phyloP scores from a whole-genome alignment of 257 asterid species.

The Phtheirospermum japonicum region DNA sequence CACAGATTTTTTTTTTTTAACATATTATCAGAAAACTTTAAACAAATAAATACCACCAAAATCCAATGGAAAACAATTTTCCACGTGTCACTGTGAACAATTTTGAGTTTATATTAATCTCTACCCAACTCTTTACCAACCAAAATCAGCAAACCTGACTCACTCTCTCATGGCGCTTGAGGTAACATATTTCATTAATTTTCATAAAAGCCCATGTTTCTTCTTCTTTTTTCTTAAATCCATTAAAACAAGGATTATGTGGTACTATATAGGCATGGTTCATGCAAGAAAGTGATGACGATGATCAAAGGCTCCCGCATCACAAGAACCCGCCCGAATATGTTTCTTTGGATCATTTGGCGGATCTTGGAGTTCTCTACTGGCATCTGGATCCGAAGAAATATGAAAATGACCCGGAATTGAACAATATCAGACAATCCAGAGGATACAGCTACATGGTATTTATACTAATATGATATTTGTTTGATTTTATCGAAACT shows the following conservation, averaged over 20 bases:
- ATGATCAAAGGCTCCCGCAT: constrained; percentile 81
- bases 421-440: constrained; percentile 53
- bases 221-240: neutral
- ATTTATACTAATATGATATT: neutral
- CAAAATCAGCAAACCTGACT: no score
- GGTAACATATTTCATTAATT: constrained; percentile 31
- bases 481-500: no score
- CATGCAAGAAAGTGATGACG: constrained; percentile 64
- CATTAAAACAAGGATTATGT: neutral
- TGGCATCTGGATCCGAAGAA: constrained; percentile 65
- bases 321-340: constrained; percentile 52
- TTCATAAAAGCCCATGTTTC: neutral
- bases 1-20: constrained; percentile 24
- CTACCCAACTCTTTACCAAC: no score
- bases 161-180: constrained; percentile 51
- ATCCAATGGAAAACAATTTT: constrained; percentile 22
- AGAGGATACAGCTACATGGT: constrained; percentile 84
- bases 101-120: neutral
- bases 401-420: constrained; percentile 61
- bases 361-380: constrained; percentile 64
- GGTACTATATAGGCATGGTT: constrained; percentile 61
- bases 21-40: constrained; percentile 35
- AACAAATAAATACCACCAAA: constrained; percentile 41
- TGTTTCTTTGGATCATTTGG: constrained; percentile 54
- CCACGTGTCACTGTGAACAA: constrained; percentile 31